phyloP scores from a whole-genome alignment of 2,329 filamentous ascomycete species.

The Dothistroma septosporum region DNA sequence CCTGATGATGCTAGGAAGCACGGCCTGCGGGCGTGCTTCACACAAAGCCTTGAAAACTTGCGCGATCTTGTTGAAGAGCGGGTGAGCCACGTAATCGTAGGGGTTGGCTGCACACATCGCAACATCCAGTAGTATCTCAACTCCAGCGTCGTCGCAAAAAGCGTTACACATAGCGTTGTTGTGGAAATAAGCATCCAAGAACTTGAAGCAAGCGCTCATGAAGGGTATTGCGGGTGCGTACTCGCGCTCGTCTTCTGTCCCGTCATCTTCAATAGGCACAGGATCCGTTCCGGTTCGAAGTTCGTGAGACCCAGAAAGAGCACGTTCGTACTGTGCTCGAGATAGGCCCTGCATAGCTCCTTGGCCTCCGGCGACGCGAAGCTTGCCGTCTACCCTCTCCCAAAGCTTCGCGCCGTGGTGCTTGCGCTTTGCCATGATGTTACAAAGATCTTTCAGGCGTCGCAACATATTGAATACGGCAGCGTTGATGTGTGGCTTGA shows the following conservation, averaged over 20 bases:
- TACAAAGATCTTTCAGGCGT: slow-evolving; percentile 70
- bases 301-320: slow-evolving; percentile 3
- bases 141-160: slow-evolving; percentile 74
- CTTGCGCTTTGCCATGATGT: slow-evolving; percentile 61
- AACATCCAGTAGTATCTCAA: slow-evolving; percentile 79
- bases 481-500: slow-evolving; percentile 75
- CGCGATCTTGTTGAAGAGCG: slow-evolving; percentile 65
- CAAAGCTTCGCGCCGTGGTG: slow-evolving; percentile 78
- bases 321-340: slow-evolving; percentile 6
- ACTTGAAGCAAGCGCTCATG: slow-evolving; percentile 70
- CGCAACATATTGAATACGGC: slow-evolving; percentile 87
- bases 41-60: slow-evolving; percentile 72
- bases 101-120: slow-evolving; percentile 77
- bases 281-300: slow-evolving; percentile 2
- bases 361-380: slow-evolving; percentile 45
- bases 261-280: slow-evolving; percentile 30
- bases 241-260: slow-evolving; percentile 39
- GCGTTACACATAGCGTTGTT: slow-evolving; percentile 67
- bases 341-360: slow-evolving; percentile 14
- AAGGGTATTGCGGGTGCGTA: slow-evolving; percentile 46
- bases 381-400: slow-evolving; percentile 37
- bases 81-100: slow-evolving; percentile 64
- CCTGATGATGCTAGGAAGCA: slow-evolving; percentile 74
- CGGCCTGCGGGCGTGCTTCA: slow-evolving; percentile 74
- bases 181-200: slow-evolving; percentile 71